A percentile compares a stretch with the other conserved stretches of the same genome.
Conservation (phyloP, 208 protist species). For the Acanthamoeba pearcei region DNA sequence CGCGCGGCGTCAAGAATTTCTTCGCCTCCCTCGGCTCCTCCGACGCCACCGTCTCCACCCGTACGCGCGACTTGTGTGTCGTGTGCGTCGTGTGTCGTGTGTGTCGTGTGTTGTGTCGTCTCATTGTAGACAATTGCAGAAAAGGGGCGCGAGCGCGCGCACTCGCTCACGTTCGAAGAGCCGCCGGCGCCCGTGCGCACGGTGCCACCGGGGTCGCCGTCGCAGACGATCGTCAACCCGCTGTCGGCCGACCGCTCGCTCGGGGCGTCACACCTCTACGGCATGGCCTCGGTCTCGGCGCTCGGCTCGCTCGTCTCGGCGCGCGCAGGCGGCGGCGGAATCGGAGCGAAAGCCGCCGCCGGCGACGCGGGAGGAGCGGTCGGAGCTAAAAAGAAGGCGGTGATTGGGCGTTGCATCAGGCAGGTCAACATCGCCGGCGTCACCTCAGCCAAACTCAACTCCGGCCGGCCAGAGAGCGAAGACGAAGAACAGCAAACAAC, state of each 20-base stretch:
- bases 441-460: background rate
- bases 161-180: background rate
- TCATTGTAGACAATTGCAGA: background rate
- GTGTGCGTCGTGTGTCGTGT: too few species aligned
- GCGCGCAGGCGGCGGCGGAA: background rate
- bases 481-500: background rate
- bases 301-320: background rate
- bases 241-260: background rate
- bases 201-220: background rate
- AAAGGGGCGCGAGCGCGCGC: background rate
- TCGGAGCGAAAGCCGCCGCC: background rate
- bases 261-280: slow-evolving; percentile 28
- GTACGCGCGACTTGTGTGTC: too few species aligned
- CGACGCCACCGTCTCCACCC: background rate
- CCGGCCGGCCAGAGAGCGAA: background rate
- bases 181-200: background rate
- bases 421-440: background rate
- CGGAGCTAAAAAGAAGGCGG: slow-evolving; percentile 42
- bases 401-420: slow-evolving; percentile 17
- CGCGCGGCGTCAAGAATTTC: background rate
- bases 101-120: background rate
- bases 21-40: background rate
- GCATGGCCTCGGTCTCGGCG: slow-evolving; percentile 2
- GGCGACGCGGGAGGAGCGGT: background rate
- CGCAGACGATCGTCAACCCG: background rate